Conservation (phyloP, 441 rosid species). For the Breynia disticha region DNA sequence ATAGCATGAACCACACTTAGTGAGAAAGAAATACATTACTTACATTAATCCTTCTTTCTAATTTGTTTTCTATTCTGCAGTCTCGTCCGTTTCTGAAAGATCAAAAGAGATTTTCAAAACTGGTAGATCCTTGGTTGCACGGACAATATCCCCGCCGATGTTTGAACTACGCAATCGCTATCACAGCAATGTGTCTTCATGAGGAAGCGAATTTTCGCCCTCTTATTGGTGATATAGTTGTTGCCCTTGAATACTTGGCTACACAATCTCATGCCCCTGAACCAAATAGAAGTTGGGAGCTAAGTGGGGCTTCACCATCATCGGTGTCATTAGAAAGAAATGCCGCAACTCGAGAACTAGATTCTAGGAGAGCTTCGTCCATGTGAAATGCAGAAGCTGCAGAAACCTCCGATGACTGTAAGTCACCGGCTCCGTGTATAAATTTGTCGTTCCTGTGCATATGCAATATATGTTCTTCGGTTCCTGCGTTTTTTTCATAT, state of each 20-base stretch:
- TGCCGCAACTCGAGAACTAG: slow-evolving; percentile 8
- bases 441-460: too few species aligned
- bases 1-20: not conserved
- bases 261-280: slow-evolving; percentile 38
- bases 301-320: slow-evolving; percentile 18
- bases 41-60: too few species aligned
- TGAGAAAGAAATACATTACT: too few species aligned
- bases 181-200: slow-evolving; percentile 84
- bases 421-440: slow-evolving; percentile 8
- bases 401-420: slow-evolving; percentile 9
- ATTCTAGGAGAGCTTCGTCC: slow-evolving; percentile 14
- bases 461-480: too few species aligned
- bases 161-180: slow-evolving; percentile 79
- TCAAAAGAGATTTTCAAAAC: slow-evolving; percentile 49
- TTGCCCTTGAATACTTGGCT: slow-evolving; percentile 80
- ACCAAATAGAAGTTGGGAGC: slow-evolving; percentile 15
- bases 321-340: slow-evolving; percentile 12
- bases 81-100: slow-evolving; percentile 63
- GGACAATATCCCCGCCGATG: slow-evolving; percentile 71
- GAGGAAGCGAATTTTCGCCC: slow-evolving; percentile 93
- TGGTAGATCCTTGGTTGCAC: slow-evolving; percentile 69
- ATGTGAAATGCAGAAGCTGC: slow-evolving; percentile 11
- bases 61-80: slow-evolving; percentile 37
- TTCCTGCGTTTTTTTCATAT: too few species aligned
- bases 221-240: slow-evolving; percentile 75